Evolutionary conservation across 495 filamentous ascomycete genomes (phyloP).

Genomic region (Trypethelium eluteriae): DNA sequence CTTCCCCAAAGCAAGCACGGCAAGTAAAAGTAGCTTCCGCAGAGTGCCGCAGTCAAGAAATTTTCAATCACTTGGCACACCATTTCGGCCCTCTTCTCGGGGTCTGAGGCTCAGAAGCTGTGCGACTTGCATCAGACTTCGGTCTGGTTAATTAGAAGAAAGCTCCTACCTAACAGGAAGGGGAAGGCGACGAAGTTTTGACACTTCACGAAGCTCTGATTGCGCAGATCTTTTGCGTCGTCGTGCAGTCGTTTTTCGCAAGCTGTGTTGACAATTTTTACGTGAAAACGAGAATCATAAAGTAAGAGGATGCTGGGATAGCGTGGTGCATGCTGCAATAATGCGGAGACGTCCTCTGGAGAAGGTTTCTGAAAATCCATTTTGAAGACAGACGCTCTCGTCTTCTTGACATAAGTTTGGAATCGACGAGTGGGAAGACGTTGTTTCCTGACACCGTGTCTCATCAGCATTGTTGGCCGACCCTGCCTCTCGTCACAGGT

Average conservation of each 20-base stretch:
- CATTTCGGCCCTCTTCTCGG: slow-evolving; percentile 6
- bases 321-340: not conserved
- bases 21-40: not conserved
- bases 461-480: not conserved
- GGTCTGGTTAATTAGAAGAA: not conserved
- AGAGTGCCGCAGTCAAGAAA: not conserved
- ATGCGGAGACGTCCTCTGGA: not conserved
- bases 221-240: too few species aligned
- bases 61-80: not conserved
- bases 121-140: not conserved
- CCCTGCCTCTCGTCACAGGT: not conserved
- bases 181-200: too few species aligned
- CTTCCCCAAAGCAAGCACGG: not conserved
- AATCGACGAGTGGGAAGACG: not conserved
- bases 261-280: too few species aligned
- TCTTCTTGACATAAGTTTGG: not conserved
- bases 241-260: too few species aligned
- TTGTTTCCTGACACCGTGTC: not conserved
- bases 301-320: too few species aligned
- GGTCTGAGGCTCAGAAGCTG: not conserved
- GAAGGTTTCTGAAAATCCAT: not conserved
- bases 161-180: too few species aligned
- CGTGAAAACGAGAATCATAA: too few species aligned
- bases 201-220: too few species aligned
- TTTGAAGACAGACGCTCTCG: not conserved